Percentiles rank a stretch among this genome's conserved stretches.
These are phyloP conservation scores for Tarenaya hassleriana DNA, from an alignment of 345 rosid species.

Conservation along the genomic window DNA sequence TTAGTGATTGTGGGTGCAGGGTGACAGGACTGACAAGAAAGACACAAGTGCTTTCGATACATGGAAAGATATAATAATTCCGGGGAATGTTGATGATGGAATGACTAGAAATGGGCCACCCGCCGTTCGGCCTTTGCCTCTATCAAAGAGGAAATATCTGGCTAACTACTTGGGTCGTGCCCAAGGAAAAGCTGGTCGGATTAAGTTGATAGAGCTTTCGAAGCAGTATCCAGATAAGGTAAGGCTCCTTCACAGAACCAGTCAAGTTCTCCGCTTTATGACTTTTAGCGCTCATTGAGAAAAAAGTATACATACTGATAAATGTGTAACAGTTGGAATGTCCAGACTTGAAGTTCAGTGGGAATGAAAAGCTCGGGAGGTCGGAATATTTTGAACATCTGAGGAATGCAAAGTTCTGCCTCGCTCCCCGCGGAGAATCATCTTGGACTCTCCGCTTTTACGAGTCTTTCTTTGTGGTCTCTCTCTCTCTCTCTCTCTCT, in stretches of 20 bases:
- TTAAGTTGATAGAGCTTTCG: constrained; percentile 74
- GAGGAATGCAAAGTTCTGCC: constrained; percentile 87
- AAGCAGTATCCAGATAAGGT: constrained; percentile 84
- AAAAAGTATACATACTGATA: constrained; percentile 21
- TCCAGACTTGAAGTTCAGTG: constrained; percentile 90
- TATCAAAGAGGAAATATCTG: constrained; percentile 65
- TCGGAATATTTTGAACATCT: constrained; percentile 85
- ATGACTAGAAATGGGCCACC: constrained; percentile 55
- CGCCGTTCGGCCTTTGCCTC: constrained; percentile 66
- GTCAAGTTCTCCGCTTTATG: too few relatives aligned
- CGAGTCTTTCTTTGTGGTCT: constrained; percentile 90
- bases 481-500: constrained; percentile 29
- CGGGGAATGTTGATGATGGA: constrained; percentile 88
- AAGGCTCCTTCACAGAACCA: constrained; percentile 6
- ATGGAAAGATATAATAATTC: constrained; percentile 96
- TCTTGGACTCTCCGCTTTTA: constrained; percentile 98
- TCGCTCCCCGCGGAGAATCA: constrained; percentile 96
- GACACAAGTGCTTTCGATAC: constrained; percentile 83
- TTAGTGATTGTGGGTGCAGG: constrained; percentile 42
- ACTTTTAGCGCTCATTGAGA: constrained; percentile 4
- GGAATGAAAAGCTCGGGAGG: constrained; percentile 73
- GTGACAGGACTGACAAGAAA: constrained; percentile 91
- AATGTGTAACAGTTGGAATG: constrained; percentile 80
- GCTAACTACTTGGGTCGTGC: constrained; percentile 95
- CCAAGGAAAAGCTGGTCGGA: constrained; percentile 80